Evolutionary conservation across 2,329 filamentous ascomycete species (phyloP).

Genomic region (Epichloe gansuensis): DNA sequence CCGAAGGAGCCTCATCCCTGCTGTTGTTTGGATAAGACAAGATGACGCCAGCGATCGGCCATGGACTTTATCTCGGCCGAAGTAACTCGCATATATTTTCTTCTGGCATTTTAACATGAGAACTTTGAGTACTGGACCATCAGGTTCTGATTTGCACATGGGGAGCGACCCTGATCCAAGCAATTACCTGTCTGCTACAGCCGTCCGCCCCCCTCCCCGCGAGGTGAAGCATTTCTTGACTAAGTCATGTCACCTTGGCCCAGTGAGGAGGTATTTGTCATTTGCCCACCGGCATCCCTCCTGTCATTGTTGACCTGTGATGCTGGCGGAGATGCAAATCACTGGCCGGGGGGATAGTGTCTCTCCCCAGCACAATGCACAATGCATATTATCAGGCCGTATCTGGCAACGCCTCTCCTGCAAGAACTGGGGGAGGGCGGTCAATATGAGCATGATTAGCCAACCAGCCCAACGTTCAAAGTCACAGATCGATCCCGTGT

Average conservation of each 20-base stretch:
- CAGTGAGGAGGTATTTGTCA: neutral
- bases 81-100: neutral
- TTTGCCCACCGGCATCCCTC: neutral
- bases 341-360: neutral
- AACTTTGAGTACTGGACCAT: neutral
- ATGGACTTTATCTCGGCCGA: neutral
- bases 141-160: neutral
- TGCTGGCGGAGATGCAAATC: neutral
- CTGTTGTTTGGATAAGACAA: neutral
- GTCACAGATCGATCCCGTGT: neutral
- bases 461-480: neutral
- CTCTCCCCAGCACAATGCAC: neutral
- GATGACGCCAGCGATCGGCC: neutral
- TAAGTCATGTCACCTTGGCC: neutral
- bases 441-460: neutral
- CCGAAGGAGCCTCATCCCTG: neutral
- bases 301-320: neutral
- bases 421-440: neutral
- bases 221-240: neutral
- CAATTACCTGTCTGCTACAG: too few relatives aligned
- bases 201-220: too few relatives aligned
- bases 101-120: neutral
- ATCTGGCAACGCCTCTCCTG: neutral
- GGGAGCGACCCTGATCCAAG: too few relatives aligned
- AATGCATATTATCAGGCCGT: neutral